Base-by-base conservation (phyloP, 1,139 yeast species). In the Hanseniaspora uvarum region DNA sequence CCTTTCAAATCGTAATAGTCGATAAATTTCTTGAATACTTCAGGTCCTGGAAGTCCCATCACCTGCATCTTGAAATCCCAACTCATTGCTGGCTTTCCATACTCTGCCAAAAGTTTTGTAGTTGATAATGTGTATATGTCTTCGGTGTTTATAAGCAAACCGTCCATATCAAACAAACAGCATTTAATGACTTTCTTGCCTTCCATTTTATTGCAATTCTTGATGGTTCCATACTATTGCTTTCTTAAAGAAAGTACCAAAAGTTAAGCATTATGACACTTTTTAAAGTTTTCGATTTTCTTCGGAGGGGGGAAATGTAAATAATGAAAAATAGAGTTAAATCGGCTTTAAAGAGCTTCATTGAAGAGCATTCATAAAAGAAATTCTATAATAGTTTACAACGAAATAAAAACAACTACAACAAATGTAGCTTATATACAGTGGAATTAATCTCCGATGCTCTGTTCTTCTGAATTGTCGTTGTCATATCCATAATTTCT, bases 161-260 rank as follows among this genome's bases (percentile, higher is more conserved):
- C 98, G 66, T 92, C 97, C 96, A 92, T 88, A 72, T 92, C 92
- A 68, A 89, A 89, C 55, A 89, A 83, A 74, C 96, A 88, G 57
- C 96, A 96, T 66, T 78, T 83, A 62, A 77, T 73, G 55, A 50
- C 39, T 16, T 31, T 39, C 5, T 44, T 26, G 1, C 8, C 19
- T 16, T 4, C 33, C 28, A 16, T 26, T 36, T 8, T 36, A 34
- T 36, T 16, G 14, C 16, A 4, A 26, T 14, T 26, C 7, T 3
- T 3, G 14, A n/a, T 28, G 16, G 33, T n/a, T n/a, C n/a, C n/a
- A n/a, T n/a, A n/a, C n/a, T n/a, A n/a, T n/a, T n/a, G n/a, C n/a
- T n/a, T n/a, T n/a, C n/a, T n/a, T n/a, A n/a, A n/a, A n/a, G n/a
- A n/a, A n/a, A n/a, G n/a, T n/a, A n/a, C n/a, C n/a, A n/a, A n/a